Base-by-base conservation (phyloP, 495 filamentous ascomycete genomes). In the Talaromyces ruber region DNA sequence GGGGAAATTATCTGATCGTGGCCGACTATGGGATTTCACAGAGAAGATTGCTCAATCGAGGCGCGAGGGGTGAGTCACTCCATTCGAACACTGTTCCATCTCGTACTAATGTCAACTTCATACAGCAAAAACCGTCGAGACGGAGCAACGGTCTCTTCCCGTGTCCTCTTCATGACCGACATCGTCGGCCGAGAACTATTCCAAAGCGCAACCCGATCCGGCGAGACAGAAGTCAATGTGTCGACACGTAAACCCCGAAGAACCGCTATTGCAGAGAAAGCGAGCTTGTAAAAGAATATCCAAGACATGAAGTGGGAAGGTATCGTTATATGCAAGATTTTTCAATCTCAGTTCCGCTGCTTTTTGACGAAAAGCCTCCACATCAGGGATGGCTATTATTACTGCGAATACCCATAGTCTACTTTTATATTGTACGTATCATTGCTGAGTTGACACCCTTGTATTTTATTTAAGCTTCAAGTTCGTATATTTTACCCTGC, bases 21-120 rank as follows among this genome's bases (percentile, higher is more conserved):
- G 93, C 0, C 81, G 81, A 58, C 76, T 98, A 16, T 98, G 94
- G 94, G 84, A 89, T 37, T 96, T 96, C 65, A 91, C 88, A 6
- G 93, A 96, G 72, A 81, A 84, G 66, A 97, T 98, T 54, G 89
- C 91, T 6, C 81, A 85, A 55, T 89, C 84, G 39, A 74, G 94
- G 62, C 80, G 93, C 37, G 94, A 97, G 77, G 94, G 94, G 80
- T 82, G n/a, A 66, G 76, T 75, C 4, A 8, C 26, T 57, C 18
- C 58, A 14, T 39, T 54, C 12, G 6, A 8, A n/a, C 24, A 25
- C 22, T 25, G 8, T 25, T 58, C 37, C 21, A 5, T 28, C 22
- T 6, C 11, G 18, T n/a, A 3, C 30, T 45, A 26, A 59, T 37
- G 29, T n/a, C 16, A 24, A 26, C 47, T 63, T 58, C 62, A 6